Percentiles rank a stretch among this genome's conserved stretches.
Conservation (phyloP, 2,329 filamentous ascomycete genomes). For the Aspergillus awamori region DNA sequence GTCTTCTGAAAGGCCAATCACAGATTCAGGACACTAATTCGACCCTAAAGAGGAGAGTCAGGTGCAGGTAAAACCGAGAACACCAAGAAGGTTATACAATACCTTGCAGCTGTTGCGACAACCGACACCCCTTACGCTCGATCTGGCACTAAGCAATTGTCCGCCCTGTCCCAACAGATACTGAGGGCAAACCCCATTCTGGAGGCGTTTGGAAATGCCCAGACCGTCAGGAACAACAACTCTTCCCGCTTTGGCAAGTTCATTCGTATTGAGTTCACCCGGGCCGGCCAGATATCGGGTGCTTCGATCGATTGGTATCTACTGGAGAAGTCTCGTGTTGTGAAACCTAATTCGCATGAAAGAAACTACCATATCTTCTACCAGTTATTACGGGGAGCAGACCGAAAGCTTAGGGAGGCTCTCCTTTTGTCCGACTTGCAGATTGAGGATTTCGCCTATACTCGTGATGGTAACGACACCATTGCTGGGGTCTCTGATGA, state of each 20-base stretch:
- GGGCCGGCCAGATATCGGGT: slow-evolving; percentile 85
- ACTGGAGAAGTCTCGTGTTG: slow-evolving; percentile 95
- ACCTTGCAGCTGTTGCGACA: slow-evolving; percentile 89
- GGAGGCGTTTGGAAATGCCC: slow-evolving; percentile 96
- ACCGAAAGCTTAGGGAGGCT: slow-evolving; percentile 70
- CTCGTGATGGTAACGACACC: slow-evolving; percentile 83
- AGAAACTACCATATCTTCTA: slow-evolving; percentile 98
- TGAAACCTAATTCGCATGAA: slow-evolving; percentile 82
- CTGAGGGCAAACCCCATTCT: slow-evolving; percentile 94
- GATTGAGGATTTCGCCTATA: slow-evolving; percentile 89
- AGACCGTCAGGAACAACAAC: slow-evolving; percentile 97
- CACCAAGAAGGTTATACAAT: slow-evolving; percentile 99
- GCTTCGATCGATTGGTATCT: slow-evolving; percentile 99
- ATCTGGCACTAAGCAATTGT: slow-evolving; percentile 67
- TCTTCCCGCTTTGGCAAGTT: slow-evolving; percentile 99
- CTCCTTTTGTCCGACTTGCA: slow-evolving; percentile 75
- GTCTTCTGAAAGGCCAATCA: slow-evolving; percentile 26
- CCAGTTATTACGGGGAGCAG: slow-evolving; percentile 85
- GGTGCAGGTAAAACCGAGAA: slow-evolving; percentile 98
- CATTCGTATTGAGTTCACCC: slow-evolving; percentile 92
- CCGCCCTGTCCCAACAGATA: slow-evolving; percentile 94
- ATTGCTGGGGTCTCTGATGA: slow-evolving; percentile 88
- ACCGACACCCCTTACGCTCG: slow-evolving; percentile 69
- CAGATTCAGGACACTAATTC: background rate
- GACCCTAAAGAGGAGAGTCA: slow-evolving; percentile 71